Evolutionary conservation across 2,329 filamentous ascomycete genomes (phyloP).

Genomic region (Alternaria sp.): DNA sequence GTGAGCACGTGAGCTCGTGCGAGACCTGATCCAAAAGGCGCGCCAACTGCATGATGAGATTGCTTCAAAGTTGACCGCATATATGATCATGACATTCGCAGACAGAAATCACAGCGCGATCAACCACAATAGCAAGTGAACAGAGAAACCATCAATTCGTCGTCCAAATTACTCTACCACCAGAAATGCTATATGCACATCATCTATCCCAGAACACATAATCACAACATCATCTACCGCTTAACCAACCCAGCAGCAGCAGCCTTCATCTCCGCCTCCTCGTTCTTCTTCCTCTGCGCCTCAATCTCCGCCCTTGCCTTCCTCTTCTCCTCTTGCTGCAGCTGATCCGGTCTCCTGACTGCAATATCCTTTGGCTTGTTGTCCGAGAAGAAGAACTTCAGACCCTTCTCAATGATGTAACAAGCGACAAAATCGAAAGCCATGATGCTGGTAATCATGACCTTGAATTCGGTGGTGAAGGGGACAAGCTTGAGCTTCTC

Average conservation of each 20-base stretch:
- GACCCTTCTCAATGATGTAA: conserved; percentile 83
- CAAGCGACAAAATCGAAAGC: conserved; percentile 85
- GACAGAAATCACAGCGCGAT: not conserved
- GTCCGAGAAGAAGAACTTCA: conserved; percentile 90
- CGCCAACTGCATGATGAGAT: not conserved
- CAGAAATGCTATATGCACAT: not conserved
- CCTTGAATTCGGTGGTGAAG: conserved; percentile 88
- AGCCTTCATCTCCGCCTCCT: conserved; percentile 41
- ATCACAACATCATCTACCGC: not conserved
- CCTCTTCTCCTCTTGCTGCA: conserved; percentile 76
- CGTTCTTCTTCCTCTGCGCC: conserved; percentile 47
- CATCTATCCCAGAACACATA: not conserved
- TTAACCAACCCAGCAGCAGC: conserved; percentile 21
- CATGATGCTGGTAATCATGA: conserved; percentile 85
- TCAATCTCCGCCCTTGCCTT: conserved; percentile 65
- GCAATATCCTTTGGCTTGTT: conserved; percentile 95
- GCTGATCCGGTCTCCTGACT: conserved; percentile 83
- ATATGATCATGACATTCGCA: not conserved
- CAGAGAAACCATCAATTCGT: conserved; percentile 4
- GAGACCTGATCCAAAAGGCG: not conserved
- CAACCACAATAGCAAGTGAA: not conserved
- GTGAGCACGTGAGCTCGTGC: not conserved
- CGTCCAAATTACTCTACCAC: conserved; percentile 4
- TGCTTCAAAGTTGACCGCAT: not conserved
- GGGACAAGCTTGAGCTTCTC: conserved; percentile 90